A percentile compares a stretch with the other conserved stretches of the same genome.
Evolutionary conservation across 1,139 yeast genomes (phyloP).

Genomic region (Zygoascus sp.): DNA sequence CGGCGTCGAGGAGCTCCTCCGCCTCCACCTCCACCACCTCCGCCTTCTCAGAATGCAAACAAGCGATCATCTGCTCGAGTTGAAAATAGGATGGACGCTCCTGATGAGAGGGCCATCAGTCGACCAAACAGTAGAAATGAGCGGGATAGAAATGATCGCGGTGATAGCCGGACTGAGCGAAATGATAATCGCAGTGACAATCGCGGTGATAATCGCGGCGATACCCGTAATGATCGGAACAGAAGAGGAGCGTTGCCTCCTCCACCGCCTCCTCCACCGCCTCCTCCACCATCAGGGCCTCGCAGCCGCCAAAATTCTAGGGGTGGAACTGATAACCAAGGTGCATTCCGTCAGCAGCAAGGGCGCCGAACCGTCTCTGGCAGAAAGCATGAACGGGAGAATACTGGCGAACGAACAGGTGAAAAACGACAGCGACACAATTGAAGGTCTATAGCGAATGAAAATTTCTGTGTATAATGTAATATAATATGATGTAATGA

Average conservation of each 20-base stretch:
- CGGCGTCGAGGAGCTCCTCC: conserved; percentile 11
- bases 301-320: conserved; percentile 6
- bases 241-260: not conserved
- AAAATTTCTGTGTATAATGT: not conserved
- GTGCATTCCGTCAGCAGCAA: not conserved
- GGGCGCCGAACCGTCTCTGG: not conserved
- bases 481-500: not conserved
- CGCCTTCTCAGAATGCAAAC: conserved; percentile 2
- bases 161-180: conserved; percentile 1
- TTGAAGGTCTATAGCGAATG: not conserved
- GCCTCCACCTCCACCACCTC: conserved; percentile 17
- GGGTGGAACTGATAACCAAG: not conserved
- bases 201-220: not conserved
- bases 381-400: conserved; percentile 8
- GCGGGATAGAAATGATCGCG: too few species aligned
- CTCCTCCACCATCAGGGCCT: conserved; percentile 11
- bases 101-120: not conserved
- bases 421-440: conserved; percentile 3
- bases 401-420: conserved; percentile 2
- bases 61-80: not conserved
- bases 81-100: conserved; percentile 3
- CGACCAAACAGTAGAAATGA: not conserved
- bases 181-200: conserved; percentile 2
- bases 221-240: too few species aligned
- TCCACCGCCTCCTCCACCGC: conserved; percentile 15